These are phyloP conservation scores for Tricholoma furcatifolium DNA, from an alignment of 768 basidiomycete genomes.

Conservation along the genomic window DNA sequence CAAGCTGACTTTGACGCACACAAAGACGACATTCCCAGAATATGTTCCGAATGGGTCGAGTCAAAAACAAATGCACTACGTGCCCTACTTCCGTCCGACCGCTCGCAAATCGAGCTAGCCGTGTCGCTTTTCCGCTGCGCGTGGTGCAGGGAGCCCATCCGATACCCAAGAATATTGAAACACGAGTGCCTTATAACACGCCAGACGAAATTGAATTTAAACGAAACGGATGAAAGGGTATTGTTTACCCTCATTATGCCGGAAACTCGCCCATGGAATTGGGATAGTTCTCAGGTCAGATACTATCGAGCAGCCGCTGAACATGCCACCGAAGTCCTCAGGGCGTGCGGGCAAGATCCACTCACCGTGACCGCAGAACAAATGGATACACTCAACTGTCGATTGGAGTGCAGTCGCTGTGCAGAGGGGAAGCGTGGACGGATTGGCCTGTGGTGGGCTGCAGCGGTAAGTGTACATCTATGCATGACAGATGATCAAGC, in stretches of 20 bases:
- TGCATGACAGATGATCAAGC: not conserved
- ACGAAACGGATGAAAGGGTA: constrained; percentile 12
- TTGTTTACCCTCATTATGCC: not conserved
- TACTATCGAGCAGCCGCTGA: constrained; percentile 27
- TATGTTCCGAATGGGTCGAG: constrained; percentile 21
- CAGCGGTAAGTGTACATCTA: constrained; percentile 23
- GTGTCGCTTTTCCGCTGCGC: constrained; percentile 31
- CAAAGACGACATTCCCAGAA: constrained; percentile 2
- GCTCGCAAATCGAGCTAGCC: constrained; percentile 22
- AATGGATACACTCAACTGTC: constrained; percentile 25
- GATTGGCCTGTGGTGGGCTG: constrained; percentile 31
- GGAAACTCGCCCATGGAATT: constrained; percentile 20
- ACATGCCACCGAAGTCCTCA: constrained; percentile 22
- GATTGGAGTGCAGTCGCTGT: constrained; percentile 32
- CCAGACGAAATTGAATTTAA: not conserved
- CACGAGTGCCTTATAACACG: constrained; percentile 23
- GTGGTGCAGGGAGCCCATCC: constrained; percentile 29
- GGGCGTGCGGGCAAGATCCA: constrained; percentile 27
- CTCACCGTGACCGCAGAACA: constrained; percentile 12
- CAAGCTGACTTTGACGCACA: constrained; percentile 11
- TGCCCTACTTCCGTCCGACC: not conserved
- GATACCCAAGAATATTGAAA: constrained; percentile 28
- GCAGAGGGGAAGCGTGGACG: constrained; percentile 13
- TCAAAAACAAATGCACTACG: constrained; percentile 16
- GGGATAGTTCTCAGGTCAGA: constrained; percentile 18